Percentiles rank a stretch among this genome's conserved stretches.
Conservation (phyloP, 177 flowering plant species). For the Vitis hybrid region DNA sequence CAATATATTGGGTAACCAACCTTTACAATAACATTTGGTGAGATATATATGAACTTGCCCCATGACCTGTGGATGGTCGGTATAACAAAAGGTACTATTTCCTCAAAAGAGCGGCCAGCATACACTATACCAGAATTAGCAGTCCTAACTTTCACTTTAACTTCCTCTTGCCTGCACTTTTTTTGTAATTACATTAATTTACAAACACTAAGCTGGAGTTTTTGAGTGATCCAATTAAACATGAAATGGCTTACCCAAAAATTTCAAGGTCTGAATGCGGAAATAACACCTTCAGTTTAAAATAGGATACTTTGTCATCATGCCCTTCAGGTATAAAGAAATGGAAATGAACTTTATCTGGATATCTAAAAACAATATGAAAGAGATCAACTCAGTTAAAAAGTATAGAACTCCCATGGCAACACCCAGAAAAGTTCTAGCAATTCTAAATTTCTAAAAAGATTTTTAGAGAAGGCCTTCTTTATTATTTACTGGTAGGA, state of each 20-base stretch:
- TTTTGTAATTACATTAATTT: not conserved
- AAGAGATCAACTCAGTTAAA: too few relatives aligned
- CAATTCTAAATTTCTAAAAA: too few relatives aligned
- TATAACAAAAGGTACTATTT: slow-evolving; percentile 29
- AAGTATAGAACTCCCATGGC: too few relatives aligned
- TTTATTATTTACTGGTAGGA: too few relatives aligned
- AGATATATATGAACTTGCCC: slow-evolving; percentile 28
- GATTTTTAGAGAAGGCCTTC: too few relatives aligned
- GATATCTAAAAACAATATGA: slow-evolving; percentile 18
- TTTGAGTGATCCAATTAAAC: not conserved
- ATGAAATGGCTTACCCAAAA: slow-evolving; percentile 25
- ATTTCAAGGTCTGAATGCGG: slow-evolving; percentile 31
- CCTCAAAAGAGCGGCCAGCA: slow-evolving; percentile 13
- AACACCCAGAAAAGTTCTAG: too few relatives aligned
- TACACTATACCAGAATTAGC: slow-evolving; percentile 3
- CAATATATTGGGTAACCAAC: slow-evolving; percentile 9
- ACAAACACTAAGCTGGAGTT: not conserved
- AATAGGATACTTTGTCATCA: slow-evolving; percentile 22
- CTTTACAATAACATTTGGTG: slow-evolving; percentile 29
- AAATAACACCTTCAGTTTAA: slow-evolving; percentile 33
- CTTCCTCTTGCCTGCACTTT: slow-evolving; percentile 24
- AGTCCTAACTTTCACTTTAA: slow-evolving; percentile 15
- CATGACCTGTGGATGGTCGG: slow-evolving; percentile 14
- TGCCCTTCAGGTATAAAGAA: slow-evolving; percentile 28
- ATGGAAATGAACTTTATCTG: slow-evolving; percentile 28